These are phyloP conservation scores for Camelina neglecta DNA, from an alignment of 345 rosid genomes.

Conservation along the genomic window DNA sequence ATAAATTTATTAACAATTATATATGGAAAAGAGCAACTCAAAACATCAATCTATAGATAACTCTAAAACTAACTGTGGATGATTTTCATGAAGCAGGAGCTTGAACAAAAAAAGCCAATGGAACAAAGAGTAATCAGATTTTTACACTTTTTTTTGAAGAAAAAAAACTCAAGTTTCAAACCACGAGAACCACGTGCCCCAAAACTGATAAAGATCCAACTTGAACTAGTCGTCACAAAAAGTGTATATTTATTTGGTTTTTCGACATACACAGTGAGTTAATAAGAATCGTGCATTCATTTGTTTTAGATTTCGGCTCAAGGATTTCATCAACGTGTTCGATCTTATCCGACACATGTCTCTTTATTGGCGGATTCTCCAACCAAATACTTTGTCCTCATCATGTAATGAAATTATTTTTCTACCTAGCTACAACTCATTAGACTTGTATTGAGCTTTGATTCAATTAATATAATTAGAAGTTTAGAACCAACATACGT, in stretches of 20 bases:
- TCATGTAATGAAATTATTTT: neutral
- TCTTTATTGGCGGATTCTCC: conserved; percentile 9
- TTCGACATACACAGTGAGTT: neutral
- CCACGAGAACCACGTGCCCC: conserved; percentile 39
- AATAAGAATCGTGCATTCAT: neutral
- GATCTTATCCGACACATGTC: conserved; percentile 31
- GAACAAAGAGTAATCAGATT: conserved; percentile 4
- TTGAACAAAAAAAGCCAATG: conserved; percentile 12
- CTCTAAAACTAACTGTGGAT: no score
- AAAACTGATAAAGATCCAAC: conserved; percentile 5
- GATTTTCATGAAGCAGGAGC: neutral
- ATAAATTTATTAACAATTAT: no score
- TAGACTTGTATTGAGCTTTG: neutral
- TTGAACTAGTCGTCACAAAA: conserved; percentile 20
- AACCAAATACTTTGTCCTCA: conserved; percentile 16
- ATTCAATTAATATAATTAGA: neutral
- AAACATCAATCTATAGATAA: no score
- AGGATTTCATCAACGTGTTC: conserved; percentile 23
- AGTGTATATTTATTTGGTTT: conserved; percentile 8
- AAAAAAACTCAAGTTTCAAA: conserved; percentile 1
- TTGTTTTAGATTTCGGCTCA: conserved; percentile 32
- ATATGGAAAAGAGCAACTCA: no score
- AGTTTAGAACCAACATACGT: neutral
- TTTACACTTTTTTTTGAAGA: neutral
- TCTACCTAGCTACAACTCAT: neutral